Base-by-base conservation (phyloP, 2,329 filamentous ascomycete genomes). In the Talaromyces pinophilus region DNA sequence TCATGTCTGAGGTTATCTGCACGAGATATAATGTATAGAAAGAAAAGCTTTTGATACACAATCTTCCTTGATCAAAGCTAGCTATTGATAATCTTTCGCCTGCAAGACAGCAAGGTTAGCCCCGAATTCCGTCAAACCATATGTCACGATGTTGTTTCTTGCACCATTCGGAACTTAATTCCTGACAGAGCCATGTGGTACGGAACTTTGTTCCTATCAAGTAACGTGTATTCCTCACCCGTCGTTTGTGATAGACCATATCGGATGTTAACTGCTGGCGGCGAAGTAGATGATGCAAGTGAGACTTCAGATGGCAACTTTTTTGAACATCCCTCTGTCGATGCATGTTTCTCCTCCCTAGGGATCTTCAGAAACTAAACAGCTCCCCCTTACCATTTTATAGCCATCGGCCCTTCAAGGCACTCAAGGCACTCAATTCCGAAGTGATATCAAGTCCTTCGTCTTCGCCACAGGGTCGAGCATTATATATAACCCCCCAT, bases 151-250 rank as follows among this genome's bases (percentile, higher is more conserved):
- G 38, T 38, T 22, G 19, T 15, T 50, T 13, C 19, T n/a, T 25
- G 15, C 2, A 17, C 22, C 33, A 17, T 57, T 25, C 64, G 64
- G 64, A 62, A 61, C 11, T 50, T 7, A 48, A 28, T 15, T 62
- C 64, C 57, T 35, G 8, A 22, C 15, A 54, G 8, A 22, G 1
- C 59, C 59, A 55, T 54, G 54, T 35, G 59, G 48, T 38, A 42
- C 59, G 64, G 64, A 66, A 63, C 30, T 66, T 55, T 46, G 3
- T 59, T 66, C 64, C 64, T 62, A 10, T 46, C 19, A 10, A 15
- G 6, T 11, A 52, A 46, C 33, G 10, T 42, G 30, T 22, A 19
- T 60, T 60, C 40, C 57, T 42, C 7, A 25, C 57, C 17, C 15
- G 15, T 46, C 28, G 25, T 46, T 60, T 30, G 25, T 4, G 11